Evolutionary conservation across 2,329 filamentous ascomycete species (phyloP), one percentile per base, ranked within the genome.

Genomic region (Arthroderma sp.): DNA sequence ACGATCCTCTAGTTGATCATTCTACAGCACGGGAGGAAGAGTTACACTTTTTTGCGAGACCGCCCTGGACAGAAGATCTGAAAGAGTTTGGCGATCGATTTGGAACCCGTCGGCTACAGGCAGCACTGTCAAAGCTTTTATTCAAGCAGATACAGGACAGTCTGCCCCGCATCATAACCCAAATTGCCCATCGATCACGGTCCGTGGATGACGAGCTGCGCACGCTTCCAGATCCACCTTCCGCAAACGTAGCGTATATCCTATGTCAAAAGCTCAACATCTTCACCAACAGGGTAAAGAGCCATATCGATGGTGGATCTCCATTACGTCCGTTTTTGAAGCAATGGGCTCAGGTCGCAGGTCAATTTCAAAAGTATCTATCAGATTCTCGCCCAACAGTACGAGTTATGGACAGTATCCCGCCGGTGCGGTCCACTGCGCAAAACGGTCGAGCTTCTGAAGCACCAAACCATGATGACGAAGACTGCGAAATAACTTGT

Each of bases 141-240:
- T 68, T 71, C 0, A 53, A 63, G 1, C 61, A 73, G 39, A 74
- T 75, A 6, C 54, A 61, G 29, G 55, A 52, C 7, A 64, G 55
- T 6, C 45, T 66, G 9, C 64, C 63, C 0, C 36, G 44, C 0
- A 61, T 67, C 3, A 59, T 64, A 0, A 51, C 57, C 0, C 60
- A 70, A n/a, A 69, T 77, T 0, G 49, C 65, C 4, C 44, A 53
- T 1, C 63, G 74, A 4, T 69, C 83, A 0, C 49, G 61, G 0
- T 57, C 67, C 0, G 75, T 87, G 2, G 66, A 76, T 1, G 52
- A 55, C 0, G 65, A 81, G 45, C 68, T 93, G 0, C 50, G 58
- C 0, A 63, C 62, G 0, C 70, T 88, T 0, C 83, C 83, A 0
- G 80, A 85, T 33, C 73, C 84, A 0, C 81, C 82, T 0, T 62